A percentile compares a stretch with the other conserved stretches of the same genome.
Evolutionary conservation across 768 basidiomycete species (phyloP).

Genomic region (Clathrus columnatus): DNA sequence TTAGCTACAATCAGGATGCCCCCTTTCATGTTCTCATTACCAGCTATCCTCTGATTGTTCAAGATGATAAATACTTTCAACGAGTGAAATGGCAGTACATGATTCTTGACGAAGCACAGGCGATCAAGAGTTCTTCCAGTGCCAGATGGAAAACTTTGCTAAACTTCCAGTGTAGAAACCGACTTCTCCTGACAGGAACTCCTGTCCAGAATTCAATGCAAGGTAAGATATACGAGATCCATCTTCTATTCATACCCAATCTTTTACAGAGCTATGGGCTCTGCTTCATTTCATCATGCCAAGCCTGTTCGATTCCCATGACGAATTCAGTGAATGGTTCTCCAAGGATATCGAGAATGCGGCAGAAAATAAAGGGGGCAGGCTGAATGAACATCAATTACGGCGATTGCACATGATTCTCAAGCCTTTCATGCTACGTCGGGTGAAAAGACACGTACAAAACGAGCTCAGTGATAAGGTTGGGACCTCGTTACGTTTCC

Average conservation of each 20-base stretch:
- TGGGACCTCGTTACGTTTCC: conserved; percentile 10
- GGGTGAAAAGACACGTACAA: conserved; percentile 98
- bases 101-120: conserved; percentile 99
- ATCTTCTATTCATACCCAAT: conserved; percentile 9
- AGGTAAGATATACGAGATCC: conserved; percentile 40
- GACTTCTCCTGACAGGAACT: conserved; percentile 90
- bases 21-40: conserved; percentile 97
- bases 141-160: conserved; percentile 96
- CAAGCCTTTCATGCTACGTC: conserved; percentile 97
- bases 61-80: conserved; percentile 97
- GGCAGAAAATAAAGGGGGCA: conserved; percentile 82
- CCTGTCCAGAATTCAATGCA: conserved; percentile 99
- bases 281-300: conserved; percentile 99
- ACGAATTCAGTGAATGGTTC: conserved; percentile 99
- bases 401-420: conserved; percentile 96
- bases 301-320: conserved; percentile 95
- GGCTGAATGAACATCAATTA: conserved; percentile 90
- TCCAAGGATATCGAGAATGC: conserved; percentile 98
- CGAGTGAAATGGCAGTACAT: conserved; percentile 99
- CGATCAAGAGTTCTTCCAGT: conserved; percentile 96
- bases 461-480: conserved; percentile 99
- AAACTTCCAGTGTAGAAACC: conserved; percentile 91
- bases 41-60: conserved; percentile 92
- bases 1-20: conserved; percentile 89
- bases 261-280: conserved; percentile 82